phyloP scores from a whole-genome alignment of 805 yeast genomes.

The Myxozyma lipomycoides region DNA sequence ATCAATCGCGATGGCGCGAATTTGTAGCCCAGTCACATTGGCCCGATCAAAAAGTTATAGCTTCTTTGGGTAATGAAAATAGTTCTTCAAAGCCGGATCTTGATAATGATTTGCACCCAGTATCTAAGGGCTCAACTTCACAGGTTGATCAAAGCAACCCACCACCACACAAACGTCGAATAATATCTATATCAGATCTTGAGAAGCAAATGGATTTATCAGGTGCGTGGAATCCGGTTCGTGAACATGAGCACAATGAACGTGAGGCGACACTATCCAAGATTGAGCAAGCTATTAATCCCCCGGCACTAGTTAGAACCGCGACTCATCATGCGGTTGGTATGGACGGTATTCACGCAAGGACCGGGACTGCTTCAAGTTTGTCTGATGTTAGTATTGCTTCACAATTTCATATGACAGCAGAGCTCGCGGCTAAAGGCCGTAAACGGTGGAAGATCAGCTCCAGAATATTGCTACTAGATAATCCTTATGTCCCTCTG shows the following conservation, averaged over 20 bases:
- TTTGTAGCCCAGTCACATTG: not conserved
- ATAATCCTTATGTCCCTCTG: constrained; percentile 78
- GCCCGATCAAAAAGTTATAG: not conserved
- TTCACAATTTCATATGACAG: constrained; percentile 23
- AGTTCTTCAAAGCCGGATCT: not conserved
- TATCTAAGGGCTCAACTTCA: not conserved
- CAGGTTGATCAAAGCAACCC: not conserved
- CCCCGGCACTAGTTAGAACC: constrained; percentile 8
- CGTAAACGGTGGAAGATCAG: constrained; percentile 49
- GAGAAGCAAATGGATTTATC: constrained; percentile 26
- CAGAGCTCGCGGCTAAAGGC: constrained; percentile 15
- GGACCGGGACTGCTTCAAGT: not conserved
- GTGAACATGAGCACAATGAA: constrained; percentile 6
- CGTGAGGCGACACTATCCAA: no score
- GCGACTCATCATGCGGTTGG: constrained; percentile 8
- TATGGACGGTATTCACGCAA: not conserved
- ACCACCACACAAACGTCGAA: constrained; percentile 9
- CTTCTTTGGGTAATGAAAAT: not conserved
- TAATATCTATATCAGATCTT: constrained; percentile 16
- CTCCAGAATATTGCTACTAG: constrained; percentile 55
- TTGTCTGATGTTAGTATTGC: constrained; percentile 7
- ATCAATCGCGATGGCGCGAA: not conserved
- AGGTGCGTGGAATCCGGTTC: constrained; percentile 24
- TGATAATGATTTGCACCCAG: not conserved
- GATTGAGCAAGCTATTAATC: not conserved